These are phyloP conservation scores for Stachybotrys echinatus DNA, from an alignment of 2,329 filamentous ascomycete genomes.

Conservation along the genomic window DNA sequence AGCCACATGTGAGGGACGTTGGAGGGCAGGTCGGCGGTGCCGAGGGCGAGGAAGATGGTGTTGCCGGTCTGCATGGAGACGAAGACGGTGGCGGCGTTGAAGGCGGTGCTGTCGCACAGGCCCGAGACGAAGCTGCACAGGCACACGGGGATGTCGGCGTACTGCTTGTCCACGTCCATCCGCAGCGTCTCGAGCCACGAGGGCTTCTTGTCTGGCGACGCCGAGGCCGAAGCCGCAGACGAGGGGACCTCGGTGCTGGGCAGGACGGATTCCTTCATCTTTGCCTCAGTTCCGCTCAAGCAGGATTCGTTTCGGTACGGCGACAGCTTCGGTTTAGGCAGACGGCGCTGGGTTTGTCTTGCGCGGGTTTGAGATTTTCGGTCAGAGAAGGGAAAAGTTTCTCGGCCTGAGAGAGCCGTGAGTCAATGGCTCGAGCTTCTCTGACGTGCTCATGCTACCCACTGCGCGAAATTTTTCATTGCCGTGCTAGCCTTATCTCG, in stretches of 20 bases:
- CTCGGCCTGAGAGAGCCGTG: no score
- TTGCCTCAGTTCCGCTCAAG: background rate
- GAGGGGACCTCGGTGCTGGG: background rate
- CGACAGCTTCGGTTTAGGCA: no score
- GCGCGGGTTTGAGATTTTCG: no score
- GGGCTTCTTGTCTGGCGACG: no score
- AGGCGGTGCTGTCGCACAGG: slow-evolving; percentile 29
- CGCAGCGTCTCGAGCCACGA: background rate
- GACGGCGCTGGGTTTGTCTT: no score
- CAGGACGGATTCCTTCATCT: background rate
- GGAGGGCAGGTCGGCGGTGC: slow-evolving; percentile 45
- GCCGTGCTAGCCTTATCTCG: background rate
- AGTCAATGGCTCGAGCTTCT: no score
- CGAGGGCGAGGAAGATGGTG: slow-evolving; percentile 58
- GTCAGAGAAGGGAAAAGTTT: no score
- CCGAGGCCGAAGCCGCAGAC: background rate
- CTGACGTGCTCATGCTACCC: background rate
- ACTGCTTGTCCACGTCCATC: slow-evolving; percentile 2
- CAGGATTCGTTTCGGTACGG: no score
- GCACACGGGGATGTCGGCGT: slow-evolving; percentile 29
- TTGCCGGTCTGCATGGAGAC: slow-evolving; percentile 44
- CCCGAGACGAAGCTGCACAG: slow-evolving; percentile 28
- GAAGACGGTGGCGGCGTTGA: slow-evolving; percentile 29
- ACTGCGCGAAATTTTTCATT: background rate
- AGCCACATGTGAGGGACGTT: slow-evolving; percentile 47